Evolutionary conservation across 1,139 yeast genomes (phyloP), one percentile per base, ranked within the genome.

Genomic region (Saccharomyces pastorianus): DNA sequence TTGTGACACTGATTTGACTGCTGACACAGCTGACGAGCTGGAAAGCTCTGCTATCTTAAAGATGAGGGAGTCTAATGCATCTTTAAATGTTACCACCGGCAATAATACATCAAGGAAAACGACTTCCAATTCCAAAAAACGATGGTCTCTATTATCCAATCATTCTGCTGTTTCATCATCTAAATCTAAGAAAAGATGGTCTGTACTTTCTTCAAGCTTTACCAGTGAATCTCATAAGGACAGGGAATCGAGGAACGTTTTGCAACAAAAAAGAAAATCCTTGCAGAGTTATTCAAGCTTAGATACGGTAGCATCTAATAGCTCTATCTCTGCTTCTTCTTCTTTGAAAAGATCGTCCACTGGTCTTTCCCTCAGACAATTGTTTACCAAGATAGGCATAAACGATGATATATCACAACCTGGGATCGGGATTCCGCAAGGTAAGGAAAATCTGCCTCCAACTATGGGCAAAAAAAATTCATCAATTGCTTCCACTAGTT

Each of bases 61-160:
- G 8, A 25, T 9, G 23, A 29, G 51, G 11, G 23, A 41, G 25
- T 31, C 47, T 7, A 14, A 46, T 47, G 41, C 48, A 46, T 14
- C 29, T 14, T 46, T 28, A 31, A 46, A 31, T 26, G 23, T 7
- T 28, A 29, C 20, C 13, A 29, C 34, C 48, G 17, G 41, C 14
- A 17, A 31, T 20, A 31, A 20, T 11, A 26, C 17, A 27, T 25
- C 41, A 29, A 47, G 51, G 17, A 56, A 53, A 48, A 27, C 48
- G 4, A 59, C 26, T 13, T 7, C 14, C 23, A 53, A 58, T 17
- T 64, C 61, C 38, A 63, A 63, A 56, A 65, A 66, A 51, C 55
- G 69, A 46, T 66, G 70, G 69, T 66, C 70, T 6, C 59, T 66
- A 23, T 61, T 65, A 26, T 65, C 68, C 1, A 64, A 55, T 48